phyloP scores from a whole-genome alignment of 768 basidiomycete genomes.

The Pulveroboletus sp. region DNA sequence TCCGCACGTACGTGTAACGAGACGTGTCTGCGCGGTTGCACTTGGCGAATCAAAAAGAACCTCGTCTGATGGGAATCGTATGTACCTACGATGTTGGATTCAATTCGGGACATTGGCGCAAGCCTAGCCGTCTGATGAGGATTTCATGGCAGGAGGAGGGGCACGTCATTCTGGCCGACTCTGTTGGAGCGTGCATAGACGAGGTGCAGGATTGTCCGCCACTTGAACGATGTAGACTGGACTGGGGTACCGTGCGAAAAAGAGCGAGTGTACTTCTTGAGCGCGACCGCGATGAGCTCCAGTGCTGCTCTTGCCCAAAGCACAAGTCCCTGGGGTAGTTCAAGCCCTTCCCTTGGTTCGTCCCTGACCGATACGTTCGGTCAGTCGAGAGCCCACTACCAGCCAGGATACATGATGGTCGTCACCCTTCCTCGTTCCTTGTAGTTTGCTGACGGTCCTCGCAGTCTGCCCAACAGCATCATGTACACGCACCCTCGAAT shows the following conservation, averaged over 20 bases:
- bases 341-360: conserved; percentile 42
- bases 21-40: not conserved
- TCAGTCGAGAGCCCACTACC: conserved; percentile 73
- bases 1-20: not conserved
- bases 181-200: too few relatives aligned
- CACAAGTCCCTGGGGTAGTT: conserved; percentile 50
- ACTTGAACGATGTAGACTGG: not conserved
- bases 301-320: conserved; percentile 37
- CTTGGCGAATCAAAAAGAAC: too few relatives aligned
- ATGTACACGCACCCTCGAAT: conserved; percentile 50
- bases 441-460: not conserved
- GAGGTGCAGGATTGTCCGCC: too few relatives aligned
- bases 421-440: not conserved
- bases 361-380: conserved; percentile 64
- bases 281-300: conserved; percentile 15
- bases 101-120: too few relatives aligned
- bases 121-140: too few relatives aligned
- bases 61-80: not conserved
- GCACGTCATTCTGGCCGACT: too few relatives aligned
- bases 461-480: conserved; percentile 60
- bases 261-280: not conserved
- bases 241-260: conserved; percentile 7
- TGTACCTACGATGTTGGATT: not conserved
- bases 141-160: too few relatives aligned
- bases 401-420: conserved; percentile 79